Conservation (phyloP, 177 flowering plant genomes). For the Vitis hybrid region DNA sequence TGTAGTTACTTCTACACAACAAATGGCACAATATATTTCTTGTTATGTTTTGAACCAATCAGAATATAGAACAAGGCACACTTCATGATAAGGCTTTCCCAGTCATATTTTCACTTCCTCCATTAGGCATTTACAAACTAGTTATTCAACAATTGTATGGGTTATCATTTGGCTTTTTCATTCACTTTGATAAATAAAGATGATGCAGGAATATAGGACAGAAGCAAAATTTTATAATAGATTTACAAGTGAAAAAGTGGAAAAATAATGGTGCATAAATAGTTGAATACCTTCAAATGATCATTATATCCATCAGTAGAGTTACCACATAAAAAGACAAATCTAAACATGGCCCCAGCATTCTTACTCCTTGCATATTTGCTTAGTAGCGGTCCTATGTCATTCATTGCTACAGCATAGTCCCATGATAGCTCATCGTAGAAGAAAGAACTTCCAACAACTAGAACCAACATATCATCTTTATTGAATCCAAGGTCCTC, state of each 20-base stretch:
- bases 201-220: not conserved
- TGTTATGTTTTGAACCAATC: too few relatives aligned
- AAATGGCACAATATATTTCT: too few relatives aligned
- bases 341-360: slow-evolving; percentile 51
- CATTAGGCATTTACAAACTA: too few relatives aligned
- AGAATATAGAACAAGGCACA: too few relatives aligned
- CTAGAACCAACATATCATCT: slow-evolving; percentile 72
- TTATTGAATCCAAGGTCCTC: slow-evolving; percentile 43
- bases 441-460: slow-evolving; percentile 81
- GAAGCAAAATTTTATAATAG: not conserved
- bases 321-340: slow-evolving; percentile 82
- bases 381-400: slow-evolving; percentile 66
- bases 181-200: too few relatives aligned
- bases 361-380: slow-evolving; percentile 56
- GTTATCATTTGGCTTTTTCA: too few relatives aligned
- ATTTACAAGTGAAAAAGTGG: not conserved
- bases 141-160: too few relatives aligned
- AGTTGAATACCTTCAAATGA: slow-evolving; percentile 69
- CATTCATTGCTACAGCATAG: slow-evolving; percentile 77
- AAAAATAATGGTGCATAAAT: not conserved
- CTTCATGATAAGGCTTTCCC: too few relatives aligned
- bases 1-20: too few relatives aligned
- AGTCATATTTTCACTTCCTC: too few relatives aligned
- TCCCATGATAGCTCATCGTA: slow-evolving; percentile 83
- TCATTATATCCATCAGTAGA: slow-evolving; percentile 62